A percentile compares a stretch with the other conserved stretches of the same genome.
phyloP scores from a whole-genome alignment of 169 alveolate genomes.

The Babesia ovata region DNA sequence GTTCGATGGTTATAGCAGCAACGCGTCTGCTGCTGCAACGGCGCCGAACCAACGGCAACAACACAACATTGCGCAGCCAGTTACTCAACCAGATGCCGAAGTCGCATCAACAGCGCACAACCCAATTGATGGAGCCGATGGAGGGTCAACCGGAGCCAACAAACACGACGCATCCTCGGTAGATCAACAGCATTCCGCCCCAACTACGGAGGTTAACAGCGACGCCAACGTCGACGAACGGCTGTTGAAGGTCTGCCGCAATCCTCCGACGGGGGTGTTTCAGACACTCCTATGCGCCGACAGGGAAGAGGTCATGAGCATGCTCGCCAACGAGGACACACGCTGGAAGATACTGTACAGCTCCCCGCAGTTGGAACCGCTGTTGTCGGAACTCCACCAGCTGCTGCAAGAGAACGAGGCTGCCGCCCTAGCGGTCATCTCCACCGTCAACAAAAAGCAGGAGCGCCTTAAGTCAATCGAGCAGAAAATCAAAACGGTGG shows the following conservation, averaged over 20 bases:
- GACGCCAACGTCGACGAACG: not conserved
- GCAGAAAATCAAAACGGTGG: not conserved
- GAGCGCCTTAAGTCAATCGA: slow-evolving; percentile 18
- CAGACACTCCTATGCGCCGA: not conserved
- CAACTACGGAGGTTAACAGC: not conserved
- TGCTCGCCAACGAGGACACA: slow-evolving; percentile 11
- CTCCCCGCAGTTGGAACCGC: not conserved
- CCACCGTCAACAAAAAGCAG: slow-evolving; percentile 25
- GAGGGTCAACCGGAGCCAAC: not conserved
- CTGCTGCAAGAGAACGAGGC: slow-evolving; percentile 4
- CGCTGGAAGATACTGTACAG: slow-evolving; percentile 7
- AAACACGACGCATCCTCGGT: no score
- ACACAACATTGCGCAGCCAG: not conserved
- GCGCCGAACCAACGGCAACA: not conserved
- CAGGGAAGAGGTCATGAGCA: slow-evolving; percentile 3
- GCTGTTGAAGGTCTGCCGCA: slow-evolving; percentile 9
- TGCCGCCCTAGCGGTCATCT: slow-evolving; percentile 1
- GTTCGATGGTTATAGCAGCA: not conserved
- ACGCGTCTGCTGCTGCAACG: not conserved
- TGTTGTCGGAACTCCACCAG: not conserved
- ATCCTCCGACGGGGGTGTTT: slow-evolving; percentile 12
- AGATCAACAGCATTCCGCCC: not conserved
- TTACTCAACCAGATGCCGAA: no score
- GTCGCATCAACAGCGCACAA: no score
- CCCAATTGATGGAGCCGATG: not conserved